Conservation (phyloP, 306 rosid species). For the Hippophae tibetana region DNA sequence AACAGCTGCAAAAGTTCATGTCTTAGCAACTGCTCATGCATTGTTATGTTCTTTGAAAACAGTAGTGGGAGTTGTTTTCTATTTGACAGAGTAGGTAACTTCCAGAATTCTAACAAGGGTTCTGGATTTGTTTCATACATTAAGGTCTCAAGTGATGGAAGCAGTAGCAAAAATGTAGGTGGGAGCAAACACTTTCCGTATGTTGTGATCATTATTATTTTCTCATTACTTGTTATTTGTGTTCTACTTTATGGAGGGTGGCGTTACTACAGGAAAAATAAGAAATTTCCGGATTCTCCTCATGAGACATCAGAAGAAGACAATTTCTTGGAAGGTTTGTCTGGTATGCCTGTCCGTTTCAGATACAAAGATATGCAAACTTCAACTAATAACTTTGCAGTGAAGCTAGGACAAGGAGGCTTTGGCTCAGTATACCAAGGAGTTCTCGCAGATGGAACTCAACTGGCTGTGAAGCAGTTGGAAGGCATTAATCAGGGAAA, state of each 20-base stretch:
- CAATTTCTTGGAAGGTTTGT: conserved; percentile 62
- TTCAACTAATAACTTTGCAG: conserved; percentile 68
- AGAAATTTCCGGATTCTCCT: conserved; percentile 32
- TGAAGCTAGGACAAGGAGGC: conserved; percentile 87
- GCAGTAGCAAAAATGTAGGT: conserved; percentile 18
- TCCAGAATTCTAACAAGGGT: conserved; percentile 31
- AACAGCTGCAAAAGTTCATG: conserved; percentile 55
- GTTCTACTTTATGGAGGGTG: conserved; percentile 39
- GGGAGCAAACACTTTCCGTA: conserved; percentile 33
- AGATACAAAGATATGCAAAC: conserved; percentile 56
- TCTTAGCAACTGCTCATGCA: conserved; percentile 60
- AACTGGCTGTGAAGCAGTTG: conserved; percentile 76
- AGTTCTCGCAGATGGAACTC: conserved; percentile 57
- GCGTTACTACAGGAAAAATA: conserved; percentile 37
- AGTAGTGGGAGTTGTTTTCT: conserved; percentile 62
- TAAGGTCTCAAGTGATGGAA: conserved; percentile 39
- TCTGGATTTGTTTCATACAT: conserved; percentile 58
- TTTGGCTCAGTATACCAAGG: conserved; percentile 90
- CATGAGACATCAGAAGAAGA: conserved; percentile 64
- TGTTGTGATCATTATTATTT: conserved; percentile 44
- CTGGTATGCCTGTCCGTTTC: conserved; percentile 72
- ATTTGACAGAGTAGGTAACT: conserved; percentile 66
- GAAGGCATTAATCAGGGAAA: conserved; percentile 92
- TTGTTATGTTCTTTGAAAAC: conserved; percentile 66
- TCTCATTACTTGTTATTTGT: conserved; percentile 38